Evolutionary conservation across 441 rosid species (phyloP), one percentile per base, ranked within the genome.

Genomic region (Melastoma candidum): DNA sequence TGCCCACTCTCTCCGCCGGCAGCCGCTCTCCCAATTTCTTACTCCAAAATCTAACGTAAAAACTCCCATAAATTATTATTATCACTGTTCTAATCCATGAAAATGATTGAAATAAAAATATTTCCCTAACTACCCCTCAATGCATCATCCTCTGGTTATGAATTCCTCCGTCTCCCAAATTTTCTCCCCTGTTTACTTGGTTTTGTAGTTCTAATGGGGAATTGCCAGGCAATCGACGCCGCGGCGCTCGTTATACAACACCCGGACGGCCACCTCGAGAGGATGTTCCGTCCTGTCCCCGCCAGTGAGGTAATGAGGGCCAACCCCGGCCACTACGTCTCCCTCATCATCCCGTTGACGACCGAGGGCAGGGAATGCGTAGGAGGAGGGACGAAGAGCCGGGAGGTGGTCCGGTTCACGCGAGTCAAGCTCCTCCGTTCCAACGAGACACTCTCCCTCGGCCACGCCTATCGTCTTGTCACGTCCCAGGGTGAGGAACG

Each of bases 401-500:
- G 72, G 32, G 81, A 73, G 53, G 67, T 77, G 0, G 89, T 84
- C 64, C 82, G 80, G 63, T 85, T 80, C 68, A 85, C 98, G 41
- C 90, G 92, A 22, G 95, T 92, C 45, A 88, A 92, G 77, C 95
- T 92, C 73, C 96, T 92, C 51, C 68, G 96, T 54, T 94, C 94
- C 1, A 72, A 52, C 10, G 95, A 92, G 49, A 82, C 75, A 63
- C 98, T 92, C 11, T 62, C 77, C 0, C 96, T 92, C 22, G 98
- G 96, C 56, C 98, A 92, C 67, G 96, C 98, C 61, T 92, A 92
- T 56, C 80, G 95, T 46, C 92, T 92, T 49, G 71, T 92, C 60
- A 87, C 96, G 60, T 75, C 96, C 55, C 87, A 88, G 82, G 98
- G 98, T 92, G 1, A 11, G 13, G 13, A 27, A 26, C 14, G 3